Evolutionary conservation across 1,284 basidiomycete species (phyloP).

Genomic region (Flammula alnicola): DNA sequence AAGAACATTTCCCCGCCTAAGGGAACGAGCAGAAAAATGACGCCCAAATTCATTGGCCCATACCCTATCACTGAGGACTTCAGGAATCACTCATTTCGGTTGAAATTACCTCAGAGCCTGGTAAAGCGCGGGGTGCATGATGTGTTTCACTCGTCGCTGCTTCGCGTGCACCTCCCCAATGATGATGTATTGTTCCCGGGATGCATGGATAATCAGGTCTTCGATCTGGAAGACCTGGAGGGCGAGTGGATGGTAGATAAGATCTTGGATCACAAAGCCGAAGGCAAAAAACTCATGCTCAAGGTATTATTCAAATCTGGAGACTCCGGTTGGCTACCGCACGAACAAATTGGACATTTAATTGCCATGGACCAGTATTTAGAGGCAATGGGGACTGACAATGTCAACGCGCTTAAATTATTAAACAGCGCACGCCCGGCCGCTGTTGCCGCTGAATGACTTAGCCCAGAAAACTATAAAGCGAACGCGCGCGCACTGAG

Average conservation of each 20-base stretch:
- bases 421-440: background rate
- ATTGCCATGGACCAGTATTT: background rate
- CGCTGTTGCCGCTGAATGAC: background rate
- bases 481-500: too few species aligned
- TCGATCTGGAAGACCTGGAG: background rate
- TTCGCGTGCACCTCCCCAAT: background rate
- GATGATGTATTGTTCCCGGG: background rate
- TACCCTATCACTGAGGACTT: background rate
- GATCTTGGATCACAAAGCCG: background rate
- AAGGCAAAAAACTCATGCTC: background rate
- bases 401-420: background rate
- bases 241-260: background rate
- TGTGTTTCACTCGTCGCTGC: background rate
- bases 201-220: background rate
- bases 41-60: constrained; percentile 1
- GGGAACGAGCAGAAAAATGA: background rate
- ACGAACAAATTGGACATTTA: background rate
- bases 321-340: background rate
- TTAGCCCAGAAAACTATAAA: background rate
- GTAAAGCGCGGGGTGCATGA: background rate
- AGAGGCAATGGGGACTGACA: background rate
- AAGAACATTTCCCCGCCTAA: background rate
- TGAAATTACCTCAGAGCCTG: background rate
- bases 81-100: background rate
- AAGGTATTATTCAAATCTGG: background rate